Evolutionary conservation across 2,329 filamentous ascomycete genomes (phyloP), one percentile per base, ranked within the genome.

Genomic region (Aspergillus sp.): DNA sequence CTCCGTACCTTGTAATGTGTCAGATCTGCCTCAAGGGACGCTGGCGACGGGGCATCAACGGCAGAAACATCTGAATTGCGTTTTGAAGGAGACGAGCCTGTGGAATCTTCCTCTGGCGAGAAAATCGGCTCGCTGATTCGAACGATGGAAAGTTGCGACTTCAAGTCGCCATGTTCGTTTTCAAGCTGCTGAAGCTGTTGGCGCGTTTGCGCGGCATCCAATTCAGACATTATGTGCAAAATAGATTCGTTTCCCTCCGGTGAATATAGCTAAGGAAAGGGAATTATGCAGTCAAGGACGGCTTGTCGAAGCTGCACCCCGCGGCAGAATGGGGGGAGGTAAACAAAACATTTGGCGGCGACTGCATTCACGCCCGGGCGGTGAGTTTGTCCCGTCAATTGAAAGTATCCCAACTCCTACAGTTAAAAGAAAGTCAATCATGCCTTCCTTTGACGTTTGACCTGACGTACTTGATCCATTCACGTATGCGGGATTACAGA

Each of bases 11-110:
- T 91, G 79, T 98, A 97, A 75, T 98, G 93, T 31, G 84, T 81
- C 27, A 98, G 82, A 74, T 98, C 93, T 27, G 90, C 90, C 63
- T 90, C 87, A 7, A 98, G 81, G 17, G 88, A 88, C 15, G 89
- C 84, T 0, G 93, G 91, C 9, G 87, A 90, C 17, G 86, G 85
- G 60, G 83, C 85, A 64, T 88, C 86, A 61, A 86, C 82, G 23
- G 83, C 82, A 35, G 90, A 91, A 47, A 86, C 85, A 74, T 95
- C 90, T 4, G 91, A 96, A 33, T 82, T 86, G 62, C 89, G 82
- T 59, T 83, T 83, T 14, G 71, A 73, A 5, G 73, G 73, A 3
- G 73, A 73, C 6, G 64, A 57, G 15, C 57, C 58, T 12, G 62
- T 49, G 23, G 64, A 63, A 37, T 67, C 65, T n/a, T 62, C 56